Evolutionary conservation across 2,329 filamentous ascomycete genomes (phyloP).

Genomic region (Penicillium freii): DNA sequence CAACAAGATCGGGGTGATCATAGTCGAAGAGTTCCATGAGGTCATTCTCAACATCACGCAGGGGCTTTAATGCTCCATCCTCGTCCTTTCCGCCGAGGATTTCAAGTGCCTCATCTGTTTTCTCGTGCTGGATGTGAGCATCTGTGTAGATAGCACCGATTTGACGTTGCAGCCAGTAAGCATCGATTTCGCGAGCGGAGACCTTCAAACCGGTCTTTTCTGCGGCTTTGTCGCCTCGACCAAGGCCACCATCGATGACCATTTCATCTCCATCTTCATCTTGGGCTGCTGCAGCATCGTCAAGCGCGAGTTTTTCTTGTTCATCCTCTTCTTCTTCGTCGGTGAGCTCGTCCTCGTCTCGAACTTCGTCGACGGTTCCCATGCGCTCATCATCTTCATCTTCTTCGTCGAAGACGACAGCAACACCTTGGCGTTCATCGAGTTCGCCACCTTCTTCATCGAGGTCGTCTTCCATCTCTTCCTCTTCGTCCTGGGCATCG

Average conservation of each 20-base stretch:
- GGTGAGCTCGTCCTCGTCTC: constrained; percentile 67
- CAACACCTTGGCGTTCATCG: constrained; percentile 92
- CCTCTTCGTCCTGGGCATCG: constrained; percentile 92
- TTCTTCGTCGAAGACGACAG: constrained; percentile 92
- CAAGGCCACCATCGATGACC: constrained; percentile 70
- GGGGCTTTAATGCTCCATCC: constrained; percentile 75
- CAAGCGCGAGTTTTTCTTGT: constrained; percentile 56
- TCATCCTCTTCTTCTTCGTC: constrained; percentile 72
- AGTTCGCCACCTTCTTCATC: constrained; percentile 71
- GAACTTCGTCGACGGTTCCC: constrained; percentile 77
- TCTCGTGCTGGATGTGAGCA: constrained; percentile 88
- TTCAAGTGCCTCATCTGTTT: constrained; percentile 78
- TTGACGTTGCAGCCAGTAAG: constrained; percentile 93
- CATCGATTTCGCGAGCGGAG: constrained; percentile 86
- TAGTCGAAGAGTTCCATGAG: constrained; percentile 98
- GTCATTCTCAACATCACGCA: constrained; percentile 96
- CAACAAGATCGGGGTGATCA: constrained; percentile 88
- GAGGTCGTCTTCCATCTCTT: constrained; percentile 72
- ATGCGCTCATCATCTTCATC: constrained; percentile 81
- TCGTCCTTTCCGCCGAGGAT: constrained; percentile 73
- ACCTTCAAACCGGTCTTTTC: constrained; percentile 57
- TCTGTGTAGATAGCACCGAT: constrained; percentile 86
- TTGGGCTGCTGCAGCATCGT: constrained; percentile 42
- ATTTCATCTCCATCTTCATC: constrained; percentile 65
- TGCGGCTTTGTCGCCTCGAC: constrained; percentile 43